Evolutionary conservation across 2,329 filamentous ascomycete genomes (phyloP).

Genomic region (Fusarium brachygibbosum): DNA sequence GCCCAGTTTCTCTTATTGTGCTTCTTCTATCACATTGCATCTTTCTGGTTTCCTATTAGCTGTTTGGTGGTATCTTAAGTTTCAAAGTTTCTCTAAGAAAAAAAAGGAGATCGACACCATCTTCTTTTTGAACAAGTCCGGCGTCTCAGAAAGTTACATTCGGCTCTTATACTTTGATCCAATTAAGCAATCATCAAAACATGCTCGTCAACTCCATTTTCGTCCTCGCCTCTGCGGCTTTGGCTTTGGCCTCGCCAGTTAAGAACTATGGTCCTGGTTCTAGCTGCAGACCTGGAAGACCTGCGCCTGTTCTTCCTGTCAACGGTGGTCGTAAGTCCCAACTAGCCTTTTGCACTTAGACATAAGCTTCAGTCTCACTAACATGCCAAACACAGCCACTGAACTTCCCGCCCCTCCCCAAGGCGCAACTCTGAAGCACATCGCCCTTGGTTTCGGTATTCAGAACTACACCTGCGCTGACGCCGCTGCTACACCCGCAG

Average conservation of each 20-base stretch:
- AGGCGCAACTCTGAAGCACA: constrained; percentile 62
- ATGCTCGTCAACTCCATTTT: constrained; percentile 55
- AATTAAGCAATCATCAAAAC: constrained; percentile 15
- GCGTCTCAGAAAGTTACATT: constrained; percentile 31
- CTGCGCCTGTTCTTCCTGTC: constrained; percentile 54
- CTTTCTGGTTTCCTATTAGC: constrained; percentile 18
- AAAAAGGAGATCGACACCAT: constrained; percentile 39
- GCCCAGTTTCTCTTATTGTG: constrained; percentile 5
- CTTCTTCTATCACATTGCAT: constrained; percentile 12
- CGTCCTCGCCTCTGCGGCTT: constrained; percentile 53
- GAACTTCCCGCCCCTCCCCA: constrained; percentile 61
- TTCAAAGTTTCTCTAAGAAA: not conserved
- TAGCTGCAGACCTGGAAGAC: constrained; percentile 29
- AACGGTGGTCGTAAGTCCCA: constrained; percentile 55
- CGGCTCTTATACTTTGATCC: constrained; percentile 10
- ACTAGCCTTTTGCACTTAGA: not conserved
- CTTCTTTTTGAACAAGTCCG: constrained; percentile 26
- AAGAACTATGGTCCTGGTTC: constrained; percentile 35
- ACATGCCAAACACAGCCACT: constrained; percentile 49
- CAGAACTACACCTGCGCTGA: constrained; percentile 77
- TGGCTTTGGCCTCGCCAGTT: constrained; percentile 51
- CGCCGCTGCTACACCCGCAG: constrained; percentile 53
- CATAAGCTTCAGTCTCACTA: constrained; percentile 28
- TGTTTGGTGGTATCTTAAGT: constrained; percentile 26
- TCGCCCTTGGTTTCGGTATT: constrained; percentile 73